Evolutionary conservation across 1,139 yeast species (phyloP), one percentile per base, ranked within the genome.

Genomic region (Zygosaccharomyces pseudobailii): DNA sequence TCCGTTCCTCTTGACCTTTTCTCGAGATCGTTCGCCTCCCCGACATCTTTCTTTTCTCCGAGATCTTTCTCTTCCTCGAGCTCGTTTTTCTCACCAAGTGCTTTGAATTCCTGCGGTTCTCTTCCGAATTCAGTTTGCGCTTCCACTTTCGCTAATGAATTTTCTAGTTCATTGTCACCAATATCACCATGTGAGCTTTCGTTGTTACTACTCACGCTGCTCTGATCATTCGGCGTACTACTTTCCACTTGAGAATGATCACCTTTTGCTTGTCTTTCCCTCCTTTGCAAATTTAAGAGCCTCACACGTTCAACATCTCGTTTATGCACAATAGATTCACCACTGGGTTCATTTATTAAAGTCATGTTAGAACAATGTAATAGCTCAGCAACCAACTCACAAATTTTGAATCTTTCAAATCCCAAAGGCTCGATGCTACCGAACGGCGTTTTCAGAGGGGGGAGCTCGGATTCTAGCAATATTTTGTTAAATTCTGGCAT

Each of bases 351-450:
- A 64, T 92, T 92, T 47, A 92, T 73, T 42, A 94, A 71, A 1
- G 92, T 92, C 96, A 94, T 94, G 68, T 92, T 94, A 20, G 97
- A 88, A 63, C 99, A 92, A 69, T 92, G 99, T 47, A 92, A 74
- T 46, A 92, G 75, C 65, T 92, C 99, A 0, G 98, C 98, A 47
- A 92, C 82, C 49, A 92, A 76, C 69, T 92, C 99, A 69, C 98
- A 92, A 43, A 92, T 85, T 63, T 92, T 88, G 70, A 94, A 94
- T 57, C 98, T 75, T 68, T 92, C 98, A 68, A 92, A 90, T 0
- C 98, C 98, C 36, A 92, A 73, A 0, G 98, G 98, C 69, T 90
- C 96, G 52, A 84, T 82, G 31, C 68, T 66, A 20, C 89, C 89
- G 62, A 83, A 82, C 9, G 89, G 84, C 4, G 96, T 87, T 51